phyloP scores from a whole-genome alignment of 2,329 filamentous ascomycete species.

The Pyrenochaeta sp. region DNA sequence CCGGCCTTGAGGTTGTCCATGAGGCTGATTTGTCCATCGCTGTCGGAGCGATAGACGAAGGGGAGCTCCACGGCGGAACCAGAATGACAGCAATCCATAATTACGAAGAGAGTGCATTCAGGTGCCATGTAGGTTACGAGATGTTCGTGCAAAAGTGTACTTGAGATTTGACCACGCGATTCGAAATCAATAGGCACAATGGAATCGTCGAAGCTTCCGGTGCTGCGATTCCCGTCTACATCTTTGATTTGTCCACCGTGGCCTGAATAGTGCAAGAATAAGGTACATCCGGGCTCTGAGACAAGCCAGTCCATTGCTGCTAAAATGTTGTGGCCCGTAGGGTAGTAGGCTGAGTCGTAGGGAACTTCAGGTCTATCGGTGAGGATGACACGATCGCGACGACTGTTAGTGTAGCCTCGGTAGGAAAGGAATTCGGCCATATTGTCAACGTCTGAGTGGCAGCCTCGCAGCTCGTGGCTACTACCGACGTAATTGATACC shows the following conservation, averaged over 20 bases:
- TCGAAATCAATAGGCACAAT: conserved; percentile 65
- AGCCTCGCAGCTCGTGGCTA: conserved; percentile 57
- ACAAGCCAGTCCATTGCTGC: conserved; percentile 68
- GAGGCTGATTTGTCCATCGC: conserved; percentile 64
- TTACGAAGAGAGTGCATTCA: conserved; percentile 61
- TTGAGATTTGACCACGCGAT: conserved; percentile 62
- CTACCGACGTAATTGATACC: conserved; percentile 62
- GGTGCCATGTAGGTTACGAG: conserved; percentile 62
- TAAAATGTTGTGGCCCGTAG: conserved; percentile 56
- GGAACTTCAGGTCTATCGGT: conserved; percentile 50
- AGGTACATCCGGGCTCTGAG: conserved; percentile 59
- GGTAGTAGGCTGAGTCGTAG: conserved; percentile 44
- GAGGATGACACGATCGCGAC: conserved; percentile 56
- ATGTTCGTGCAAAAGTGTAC: conserved; percentile 60
- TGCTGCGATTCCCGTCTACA: conserved; percentile 49
- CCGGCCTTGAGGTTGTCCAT: conserved; percentile 65
- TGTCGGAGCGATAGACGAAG: conserved; percentile 65
- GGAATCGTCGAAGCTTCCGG: conserved; percentile 55
- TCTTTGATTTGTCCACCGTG: conserved; percentile 65
- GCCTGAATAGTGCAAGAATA: conserved; percentile 68
- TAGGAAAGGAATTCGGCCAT: conserved; percentile 57
- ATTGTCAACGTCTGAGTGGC: conserved; percentile 60
- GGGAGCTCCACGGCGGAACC: conserved; percentile 68
- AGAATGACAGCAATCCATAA: conserved; percentile 70
- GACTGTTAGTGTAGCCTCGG: conserved; percentile 53